A percentile compares a stretch with the other conserved stretches of the same genome.
These are phyloP conservation scores for Multifurca ochricompacta DNA, from an alignment of 768 basidiomycete species.

Conservation along the genomic window DNA sequence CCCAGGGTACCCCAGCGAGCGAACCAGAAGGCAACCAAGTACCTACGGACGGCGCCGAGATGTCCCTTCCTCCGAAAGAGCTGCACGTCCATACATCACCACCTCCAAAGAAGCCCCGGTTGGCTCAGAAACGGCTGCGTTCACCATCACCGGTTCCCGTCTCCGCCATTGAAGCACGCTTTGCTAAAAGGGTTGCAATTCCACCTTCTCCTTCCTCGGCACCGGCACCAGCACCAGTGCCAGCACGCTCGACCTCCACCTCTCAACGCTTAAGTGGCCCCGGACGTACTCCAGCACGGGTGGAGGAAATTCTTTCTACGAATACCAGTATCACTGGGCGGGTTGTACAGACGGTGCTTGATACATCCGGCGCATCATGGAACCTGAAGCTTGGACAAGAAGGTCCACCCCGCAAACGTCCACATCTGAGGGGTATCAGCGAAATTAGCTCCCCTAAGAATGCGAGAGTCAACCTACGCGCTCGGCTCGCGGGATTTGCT, in stretches of 20 bases:
- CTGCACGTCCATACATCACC: not conserved
- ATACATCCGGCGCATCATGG: slow-evolving; percentile 48
- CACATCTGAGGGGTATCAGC: slow-evolving; percentile 7
- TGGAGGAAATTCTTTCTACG: slow-evolving; percentile 14
- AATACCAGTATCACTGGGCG: slow-evolving; percentile 22
- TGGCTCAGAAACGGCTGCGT: slow-evolving; percentile 4
- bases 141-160: not conserved
- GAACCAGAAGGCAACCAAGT: not conserved
- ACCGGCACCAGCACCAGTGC: not conserved
- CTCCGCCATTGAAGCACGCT: not conserved
- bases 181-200: not conserved
- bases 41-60: not conserved
- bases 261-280: slow-evolving; percentile 9
- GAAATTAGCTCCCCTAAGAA: slow-evolving; percentile 15
- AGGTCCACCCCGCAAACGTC: slow-evolving; percentile 23
- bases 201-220: not conserved
- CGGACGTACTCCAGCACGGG: slow-evolving; percentile 17
- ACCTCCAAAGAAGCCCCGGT: not conserved
- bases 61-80: not conserved
- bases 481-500: slow-evolving; percentile 46
- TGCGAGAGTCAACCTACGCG: slow-evolving; percentile 35
- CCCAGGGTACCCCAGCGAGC: not conserved
- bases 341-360: slow-evolving; percentile 38
- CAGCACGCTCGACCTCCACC: not conserved
- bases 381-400: slow-evolving; percentile 36